Evolutionary conservation across 2,329 filamentous ascomycete species (phyloP).

Genomic region (Torrubiellomyces zombiae): DNA sequence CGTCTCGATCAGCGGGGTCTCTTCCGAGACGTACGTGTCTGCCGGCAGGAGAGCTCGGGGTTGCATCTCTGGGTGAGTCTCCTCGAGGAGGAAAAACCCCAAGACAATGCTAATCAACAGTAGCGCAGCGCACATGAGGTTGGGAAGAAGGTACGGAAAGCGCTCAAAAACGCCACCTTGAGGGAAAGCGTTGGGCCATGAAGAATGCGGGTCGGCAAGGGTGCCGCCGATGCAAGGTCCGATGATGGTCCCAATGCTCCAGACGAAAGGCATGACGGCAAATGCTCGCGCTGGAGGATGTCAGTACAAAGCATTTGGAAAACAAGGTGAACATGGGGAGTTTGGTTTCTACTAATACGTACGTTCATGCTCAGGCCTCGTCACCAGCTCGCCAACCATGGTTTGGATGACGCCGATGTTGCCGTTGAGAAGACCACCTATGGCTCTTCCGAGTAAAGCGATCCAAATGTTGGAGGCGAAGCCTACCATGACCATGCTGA

Average conservation of each 20-base stretch:
- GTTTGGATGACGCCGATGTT: slow-evolving; percentile 86
- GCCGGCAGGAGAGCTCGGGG: slow-evolving; percentile 29
- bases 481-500: slow-evolving; percentile 70
- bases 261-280: slow-evolving; percentile 87
- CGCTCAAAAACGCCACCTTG: slow-evolving; percentile 50
- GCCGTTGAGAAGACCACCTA: slow-evolving; percentile 75
- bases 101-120: slow-evolving; percentile 64
- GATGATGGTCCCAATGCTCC: slow-evolving; percentile 78
- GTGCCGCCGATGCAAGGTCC: slow-evolving; percentile 78
- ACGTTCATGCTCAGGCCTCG: slow-evolving; percentile 74
- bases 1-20: slow-evolving; percentile 60
- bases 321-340: background rate
- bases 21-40: slow-evolving; percentile 38
- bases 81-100: slow-evolving; percentile 67
- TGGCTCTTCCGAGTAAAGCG: slow-evolving; percentile 55
- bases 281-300: slow-evolving; percentile 53
- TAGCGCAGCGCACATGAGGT: slow-evolving; percentile 64
- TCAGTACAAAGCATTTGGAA: slow-evolving; percentile 5
- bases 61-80: slow-evolving; percentile 77
- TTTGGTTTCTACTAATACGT: slow-evolving; percentile 21
- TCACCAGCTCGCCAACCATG: slow-evolving; percentile 81
- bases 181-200: slow-evolving; percentile 58
- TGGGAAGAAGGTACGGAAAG: slow-evolving; percentile 81
- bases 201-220: slow-evolving; percentile 61
- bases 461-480: slow-evolving; percentile 73